These are phyloP conservation scores for Penicillium paneum DNA, from an alignment of 2,329 filamentous ascomycete species.

Conservation along the genomic window DNA sequence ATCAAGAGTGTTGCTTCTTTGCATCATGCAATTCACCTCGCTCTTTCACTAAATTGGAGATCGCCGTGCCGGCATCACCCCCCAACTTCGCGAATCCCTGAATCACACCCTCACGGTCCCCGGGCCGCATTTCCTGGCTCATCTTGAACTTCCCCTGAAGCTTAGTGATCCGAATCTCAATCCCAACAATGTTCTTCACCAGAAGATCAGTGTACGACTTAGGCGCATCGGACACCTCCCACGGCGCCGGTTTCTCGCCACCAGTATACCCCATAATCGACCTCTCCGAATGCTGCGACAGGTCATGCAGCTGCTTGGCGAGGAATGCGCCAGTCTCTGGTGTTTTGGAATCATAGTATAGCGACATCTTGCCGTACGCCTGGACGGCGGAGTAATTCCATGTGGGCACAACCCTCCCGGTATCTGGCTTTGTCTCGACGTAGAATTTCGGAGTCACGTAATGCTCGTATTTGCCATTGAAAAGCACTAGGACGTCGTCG, in stretches of 20 bases:
- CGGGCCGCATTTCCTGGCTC: conserved; percentile 58
- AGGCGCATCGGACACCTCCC: conserved; percentile 60
- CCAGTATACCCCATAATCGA: conserved; percentile 56
- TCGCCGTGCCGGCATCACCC: conserved; percentile 36
- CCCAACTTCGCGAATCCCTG: conserved; percentile 52
- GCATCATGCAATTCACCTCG: conserved; percentile 15
- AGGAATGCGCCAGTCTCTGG: conserved; percentile 53
- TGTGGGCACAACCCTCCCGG: conserved; percentile 65
- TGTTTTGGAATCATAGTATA: conserved; percentile 52
- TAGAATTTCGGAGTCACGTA: conserved; percentile 67
- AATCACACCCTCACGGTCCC: conserved; percentile 56
- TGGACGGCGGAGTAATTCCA: conserved; percentile 67
- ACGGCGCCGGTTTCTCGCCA: conserved; percentile 49
- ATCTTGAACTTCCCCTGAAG: conserved; percentile 64
- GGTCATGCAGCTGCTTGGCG: conserved; percentile 37
- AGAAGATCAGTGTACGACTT: conserved; percentile 54
- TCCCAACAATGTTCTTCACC: conserved; percentile 58
- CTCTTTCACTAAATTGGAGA: conserved; percentile 25
- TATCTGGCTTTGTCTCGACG: conserved; percentile 59
- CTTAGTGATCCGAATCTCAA: conserved; percentile 56
- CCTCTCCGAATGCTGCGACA: conserved; percentile 43
- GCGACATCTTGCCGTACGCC: conserved; percentile 57
- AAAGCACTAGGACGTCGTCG: conserved; percentile 61
- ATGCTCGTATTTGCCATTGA: conserved; percentile 57
- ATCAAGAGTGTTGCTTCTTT: neutral